Conservation (phyloP, 257 asterid genomes). For the Solanum ossicruentum region DNA sequence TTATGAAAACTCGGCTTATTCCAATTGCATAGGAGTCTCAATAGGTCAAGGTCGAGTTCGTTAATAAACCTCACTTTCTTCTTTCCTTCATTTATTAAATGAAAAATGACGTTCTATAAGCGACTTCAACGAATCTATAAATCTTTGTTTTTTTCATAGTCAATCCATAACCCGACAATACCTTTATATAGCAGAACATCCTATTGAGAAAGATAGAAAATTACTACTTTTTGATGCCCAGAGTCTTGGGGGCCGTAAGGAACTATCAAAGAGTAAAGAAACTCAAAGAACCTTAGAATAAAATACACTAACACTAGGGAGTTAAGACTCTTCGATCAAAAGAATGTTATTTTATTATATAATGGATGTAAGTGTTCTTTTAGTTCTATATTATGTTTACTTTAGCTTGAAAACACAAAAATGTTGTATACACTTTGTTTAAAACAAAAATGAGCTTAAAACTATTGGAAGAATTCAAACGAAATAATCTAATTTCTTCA, state of each 20-base stretch:
- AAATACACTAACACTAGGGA: too few species aligned
- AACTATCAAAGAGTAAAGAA: too few species aligned
- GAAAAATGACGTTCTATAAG: not conserved
- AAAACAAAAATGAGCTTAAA: too few species aligned
- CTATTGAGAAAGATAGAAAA: not conserved
- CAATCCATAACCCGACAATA: not conserved
- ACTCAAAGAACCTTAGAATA: too few species aligned
- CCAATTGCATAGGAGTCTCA: not conserved
- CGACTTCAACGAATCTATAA: not conserved
- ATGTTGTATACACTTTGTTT: too few species aligned
- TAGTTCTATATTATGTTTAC: too few species aligned
- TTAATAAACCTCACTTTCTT: not conserved
- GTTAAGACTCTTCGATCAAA: too few species aligned
- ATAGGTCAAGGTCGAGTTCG: rapidly evolving
- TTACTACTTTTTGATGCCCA: not conserved
- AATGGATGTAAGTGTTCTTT: too few species aligned
- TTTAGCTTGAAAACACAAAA: too few species aligned
- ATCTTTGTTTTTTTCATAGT: not conserved
- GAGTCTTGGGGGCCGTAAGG: not conserved
- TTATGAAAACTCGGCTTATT: not conserved
- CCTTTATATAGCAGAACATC: not conserved
- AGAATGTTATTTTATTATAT: too few species aligned
- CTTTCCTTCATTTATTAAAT: not conserved
- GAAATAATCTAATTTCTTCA: too few species aligned
- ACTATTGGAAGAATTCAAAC: too few species aligned